These are phyloP conservation scores for Leccinum disarticulatum DNA, from an alignment of 768 basidiomycete genomes.

Conservation along the genomic window DNA sequence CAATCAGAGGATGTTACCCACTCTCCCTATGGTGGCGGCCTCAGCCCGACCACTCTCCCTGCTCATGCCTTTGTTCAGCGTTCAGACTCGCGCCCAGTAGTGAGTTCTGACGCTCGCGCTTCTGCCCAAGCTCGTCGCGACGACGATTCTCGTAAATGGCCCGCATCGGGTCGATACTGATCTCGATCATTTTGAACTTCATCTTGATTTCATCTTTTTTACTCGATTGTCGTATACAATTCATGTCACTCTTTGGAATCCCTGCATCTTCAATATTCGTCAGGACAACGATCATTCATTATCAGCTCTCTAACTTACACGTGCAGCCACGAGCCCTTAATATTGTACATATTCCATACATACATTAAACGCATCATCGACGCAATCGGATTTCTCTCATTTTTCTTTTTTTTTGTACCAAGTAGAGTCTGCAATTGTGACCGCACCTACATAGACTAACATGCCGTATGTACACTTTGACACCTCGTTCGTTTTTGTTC, in stretches of 20 bases:
- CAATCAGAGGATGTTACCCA: constrained; percentile 34
- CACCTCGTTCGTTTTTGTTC: constrained; percentile 11
- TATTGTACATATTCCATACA: constrained; percentile 35
- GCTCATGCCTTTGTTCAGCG: constrained; percentile 41
- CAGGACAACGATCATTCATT: constrained; percentile 40
- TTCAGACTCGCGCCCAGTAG: constrained; percentile 40
- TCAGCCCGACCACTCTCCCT: constrained; percentile 30
- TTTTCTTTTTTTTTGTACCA: constrained; percentile 28
- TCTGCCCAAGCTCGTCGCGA: constrained; percentile 42
- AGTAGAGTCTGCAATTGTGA: constrained; percentile 24
- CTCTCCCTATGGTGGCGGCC: constrained; percentile 35
- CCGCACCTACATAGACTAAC: constrained; percentile 9
- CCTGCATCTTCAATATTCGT: constrained; percentile 32
- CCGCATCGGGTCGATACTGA: constrained; percentile 45
- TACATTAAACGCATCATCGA: constrained; percentile 31
- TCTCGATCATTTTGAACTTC: constrained; percentile 29
- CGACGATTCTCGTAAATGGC: constrained; percentile 51
- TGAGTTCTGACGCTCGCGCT: constrained; percentile 30
- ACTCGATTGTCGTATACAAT: constrained; percentile 32
- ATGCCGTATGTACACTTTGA: constrained; percentile 30
- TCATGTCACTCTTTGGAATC: constrained; percentile 36
- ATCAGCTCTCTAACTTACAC: constrained; percentile 35
- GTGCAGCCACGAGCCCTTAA: constrained; percentile 33
- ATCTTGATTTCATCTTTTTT: constrained; percentile 37
- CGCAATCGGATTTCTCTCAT: constrained; percentile 24